These are phyloP conservation scores for Adansonia digitata DNA, from an alignment of 345 rosid species.

Conservation along the genomic window DNA sequence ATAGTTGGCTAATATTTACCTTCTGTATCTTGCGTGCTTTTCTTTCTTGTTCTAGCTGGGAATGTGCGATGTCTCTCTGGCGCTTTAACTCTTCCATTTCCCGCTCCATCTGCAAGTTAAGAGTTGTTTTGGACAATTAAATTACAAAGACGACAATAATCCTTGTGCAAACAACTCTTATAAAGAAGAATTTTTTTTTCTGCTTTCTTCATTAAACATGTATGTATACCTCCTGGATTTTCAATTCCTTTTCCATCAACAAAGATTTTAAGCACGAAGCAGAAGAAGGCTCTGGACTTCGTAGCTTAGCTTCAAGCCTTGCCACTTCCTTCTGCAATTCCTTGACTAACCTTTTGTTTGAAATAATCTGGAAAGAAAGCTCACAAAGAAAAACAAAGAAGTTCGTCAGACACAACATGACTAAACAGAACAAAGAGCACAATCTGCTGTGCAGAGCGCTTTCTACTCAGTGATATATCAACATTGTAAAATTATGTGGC, in stretches of 20 bases:
- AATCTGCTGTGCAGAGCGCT: too few relatives aligned
- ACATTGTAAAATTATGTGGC: background rate
- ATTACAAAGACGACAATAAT: background rate
- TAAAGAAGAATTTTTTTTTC: background rate
- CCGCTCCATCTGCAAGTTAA: slow-evolving; percentile 59
- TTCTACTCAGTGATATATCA: background rate
- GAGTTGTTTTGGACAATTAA: background rate
- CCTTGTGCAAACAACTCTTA: background rate
- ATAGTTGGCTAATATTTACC: slow-evolving; percentile 36
- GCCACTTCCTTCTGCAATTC: slow-evolving; percentile 89
- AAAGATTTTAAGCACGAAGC: slow-evolving; percentile 55
- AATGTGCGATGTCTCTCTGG: slow-evolving; percentile 84
- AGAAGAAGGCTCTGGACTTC: slow-evolving; percentile 66
- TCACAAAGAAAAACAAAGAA: background rate
- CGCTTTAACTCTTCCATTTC: slow-evolving; percentile 94
- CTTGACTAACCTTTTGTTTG: slow-evolving; percentile 72
- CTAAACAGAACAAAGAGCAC: background rate
- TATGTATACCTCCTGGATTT: slow-evolving; percentile 54
- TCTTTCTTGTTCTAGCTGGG: slow-evolving; percentile 73
- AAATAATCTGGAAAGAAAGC: slow-evolving; percentile 51
- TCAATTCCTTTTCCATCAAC: slow-evolving; percentile 59
- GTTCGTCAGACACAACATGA: background rate
- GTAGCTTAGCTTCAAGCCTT: slow-evolving; percentile 85
- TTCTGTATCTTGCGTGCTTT: slow-evolving; percentile 60
- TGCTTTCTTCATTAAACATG: background rate